Conservation (phyloP, 2,329 filamentous ascomycete species). For the Fusarium sacchari region DNA sequence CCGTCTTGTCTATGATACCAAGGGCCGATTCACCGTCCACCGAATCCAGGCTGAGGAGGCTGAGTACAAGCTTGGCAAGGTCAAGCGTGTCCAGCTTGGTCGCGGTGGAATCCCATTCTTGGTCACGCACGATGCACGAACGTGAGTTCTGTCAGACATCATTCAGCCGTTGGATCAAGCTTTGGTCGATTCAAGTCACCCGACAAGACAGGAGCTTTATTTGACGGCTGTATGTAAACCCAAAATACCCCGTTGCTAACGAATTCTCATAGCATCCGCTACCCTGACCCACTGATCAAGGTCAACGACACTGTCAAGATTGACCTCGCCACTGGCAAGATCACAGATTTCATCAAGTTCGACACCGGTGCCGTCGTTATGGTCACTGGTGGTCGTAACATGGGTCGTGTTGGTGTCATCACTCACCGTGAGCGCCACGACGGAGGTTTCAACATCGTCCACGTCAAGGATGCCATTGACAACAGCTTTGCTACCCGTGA, state of each 20-base stretch:
- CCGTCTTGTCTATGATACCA: conserved; percentile 99
- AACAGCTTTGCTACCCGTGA: conserved; percentile 99
- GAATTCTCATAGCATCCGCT: conserved; percentile 81
- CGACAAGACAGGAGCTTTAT: conserved; percentile 51
- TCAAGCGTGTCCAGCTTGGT: conserved; percentile 99
- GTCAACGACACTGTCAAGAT: conserved; percentile 99
- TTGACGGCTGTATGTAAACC: conserved; percentile 65
- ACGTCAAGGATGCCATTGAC: conserved; percentile 99
- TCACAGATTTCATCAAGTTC: conserved; percentile 97
- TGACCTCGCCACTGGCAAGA: conserved; percentile 95
- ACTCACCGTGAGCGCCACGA: conserved; percentile 99
- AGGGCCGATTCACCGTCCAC: conserved; percentile 99
- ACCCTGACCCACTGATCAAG: conserved; percentile 98
- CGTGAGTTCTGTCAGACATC: conserved; percentile 98
- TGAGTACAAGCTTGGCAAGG: conserved; percentile 99
- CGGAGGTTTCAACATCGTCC: conserved; percentile 99
- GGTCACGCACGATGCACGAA: conserved; percentile 99
- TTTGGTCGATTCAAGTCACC: conserved; percentile 76
- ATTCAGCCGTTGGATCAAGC: conserved; percentile 99
- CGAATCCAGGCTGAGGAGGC: conserved; percentile 98
- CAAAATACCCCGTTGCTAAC: conserved; percentile 53
- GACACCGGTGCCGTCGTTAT: conserved; percentile 98
- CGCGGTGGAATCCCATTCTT: conserved; percentile 99
- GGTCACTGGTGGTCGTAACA: conserved; percentile 99
- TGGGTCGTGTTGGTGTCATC: conserved; percentile 99